These are phyloP conservation scores for Phytophthora sojae DNA, from an alignment of 352 stramenopile genomes.

Conservation along the genomic window DNA sequence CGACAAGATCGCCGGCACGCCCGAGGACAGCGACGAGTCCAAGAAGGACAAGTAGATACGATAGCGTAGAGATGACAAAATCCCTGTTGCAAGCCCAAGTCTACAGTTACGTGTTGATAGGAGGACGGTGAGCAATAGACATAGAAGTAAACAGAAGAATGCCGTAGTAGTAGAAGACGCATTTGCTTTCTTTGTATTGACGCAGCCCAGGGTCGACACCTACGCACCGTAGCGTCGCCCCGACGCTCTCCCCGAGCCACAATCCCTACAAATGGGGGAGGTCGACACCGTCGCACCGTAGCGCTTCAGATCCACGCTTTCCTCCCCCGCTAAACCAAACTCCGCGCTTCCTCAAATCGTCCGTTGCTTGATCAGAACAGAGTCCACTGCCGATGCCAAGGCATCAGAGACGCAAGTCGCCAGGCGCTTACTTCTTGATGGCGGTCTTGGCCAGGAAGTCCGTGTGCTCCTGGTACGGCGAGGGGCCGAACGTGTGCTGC, in stretches of 20 bases:
- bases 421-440: slow-evolving; percentile 87
- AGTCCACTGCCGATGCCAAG: slow-evolving; percentile 31
- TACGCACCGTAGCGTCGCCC: slow-evolving; percentile 92
- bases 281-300: slow-evolving; percentile 93
- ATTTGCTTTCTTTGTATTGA: slow-evolving; percentile 44
- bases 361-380: slow-evolving; percentile 37
- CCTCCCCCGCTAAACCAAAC: slow-evolving; percentile 51
- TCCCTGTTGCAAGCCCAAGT: no score
- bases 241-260: slow-evolving; percentile 73
- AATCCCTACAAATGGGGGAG: slow-evolving; percentile 64
- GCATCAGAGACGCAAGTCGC: neutral
- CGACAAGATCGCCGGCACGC: slow-evolving; percentile 4
- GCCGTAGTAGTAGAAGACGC: slow-evolving; percentile 9
- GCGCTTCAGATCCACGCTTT: slow-evolving; percentile 86
- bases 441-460: slow-evolving; percentile 99
- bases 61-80: neutral
- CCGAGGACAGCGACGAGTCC: slow-evolving; percentile 14
- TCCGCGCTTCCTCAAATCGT: slow-evolving; percentile 28
- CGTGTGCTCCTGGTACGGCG: slow-evolving; percentile 99
- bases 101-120: no score
- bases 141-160: neutral
- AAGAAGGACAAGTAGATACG: slow-evolving; percentile 61
- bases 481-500: slow-evolving; percentile 92
- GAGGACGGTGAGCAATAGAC: neutral
- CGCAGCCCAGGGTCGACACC: slow-evolving; percentile 74